These are phyloP conservation scores for Trypanosoma lewisi DNA, from an alignment of 208 protist species.

Conservation along the genomic window DNA sequence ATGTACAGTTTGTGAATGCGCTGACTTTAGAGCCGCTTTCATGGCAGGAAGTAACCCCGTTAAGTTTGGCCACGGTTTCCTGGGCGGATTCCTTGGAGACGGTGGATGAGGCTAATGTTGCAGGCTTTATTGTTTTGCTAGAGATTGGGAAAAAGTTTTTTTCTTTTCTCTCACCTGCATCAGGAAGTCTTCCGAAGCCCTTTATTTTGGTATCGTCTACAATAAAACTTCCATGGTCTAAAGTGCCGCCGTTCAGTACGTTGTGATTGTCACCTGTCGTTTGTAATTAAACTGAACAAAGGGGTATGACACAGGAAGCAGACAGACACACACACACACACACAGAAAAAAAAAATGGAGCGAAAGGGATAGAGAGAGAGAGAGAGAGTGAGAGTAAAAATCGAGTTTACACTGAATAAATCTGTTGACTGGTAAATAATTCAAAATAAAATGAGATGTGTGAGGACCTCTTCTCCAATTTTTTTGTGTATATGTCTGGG, in stretches of 20 bases:
- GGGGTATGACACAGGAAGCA: background rate
- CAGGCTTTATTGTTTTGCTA: slow-evolving; percentile 73
- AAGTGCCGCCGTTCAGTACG: slow-evolving; percentile 44
- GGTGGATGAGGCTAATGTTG: slow-evolving; percentile 61
- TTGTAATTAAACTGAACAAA: background rate
- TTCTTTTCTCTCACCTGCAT: slow-evolving; percentile 67
- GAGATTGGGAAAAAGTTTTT: slow-evolving; percentile 75
- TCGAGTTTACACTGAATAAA: too few species aligned
- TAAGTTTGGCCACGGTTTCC: slow-evolving; percentile 61
- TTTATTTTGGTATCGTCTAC: slow-evolving; percentile 77
- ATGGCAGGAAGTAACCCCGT: slow-evolving; percentile 46
- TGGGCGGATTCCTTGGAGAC: slow-evolving; percentile 62
- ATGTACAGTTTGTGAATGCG: slow-evolving; percentile 71
- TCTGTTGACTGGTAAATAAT: too few species aligned
- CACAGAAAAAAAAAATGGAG: too few species aligned
- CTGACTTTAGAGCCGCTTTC: slow-evolving; percentile 49
- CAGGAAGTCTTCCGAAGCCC: slow-evolving; percentile 63
- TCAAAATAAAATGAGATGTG: too few species aligned
- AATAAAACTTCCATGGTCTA: slow-evolving; percentile 46
- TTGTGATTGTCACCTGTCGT: slow-evolving; percentile 3
- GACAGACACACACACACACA: too few species aligned
- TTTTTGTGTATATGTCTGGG: too few species aligned
- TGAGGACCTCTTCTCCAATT: too few species aligned
- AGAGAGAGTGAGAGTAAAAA: too few species aligned
- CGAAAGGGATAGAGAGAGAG: too few species aligned